Percentiles rank a stretch among this genome's conserved stretches.
Evolutionary conservation across 169 alveolate species (phyloP).

Genomic region (Eimeria brunetti): DNA sequence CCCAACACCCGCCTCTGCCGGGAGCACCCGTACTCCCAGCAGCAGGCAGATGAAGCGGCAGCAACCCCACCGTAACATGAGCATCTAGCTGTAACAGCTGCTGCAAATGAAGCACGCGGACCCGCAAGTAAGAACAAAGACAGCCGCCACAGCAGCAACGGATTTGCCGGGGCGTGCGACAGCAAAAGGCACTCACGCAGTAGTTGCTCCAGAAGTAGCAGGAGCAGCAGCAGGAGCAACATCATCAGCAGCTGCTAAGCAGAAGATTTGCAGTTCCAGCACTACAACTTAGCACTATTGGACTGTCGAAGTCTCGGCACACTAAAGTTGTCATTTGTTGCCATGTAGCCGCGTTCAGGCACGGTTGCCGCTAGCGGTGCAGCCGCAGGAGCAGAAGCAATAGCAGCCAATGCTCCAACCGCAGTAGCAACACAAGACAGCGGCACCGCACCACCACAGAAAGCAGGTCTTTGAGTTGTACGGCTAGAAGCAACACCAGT

Average conservation of each 20-base stretch:
- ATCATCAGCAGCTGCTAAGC: not conserved
- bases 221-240: not conserved
- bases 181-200: not conserved
- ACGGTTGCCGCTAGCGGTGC: not conserved
- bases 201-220: not conserved
- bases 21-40: not conserved
- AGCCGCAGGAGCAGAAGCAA: not conserved
- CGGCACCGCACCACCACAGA: too few relatives aligned
- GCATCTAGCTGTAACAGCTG: not conserved
- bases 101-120: not conserved
- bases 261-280: not conserved
- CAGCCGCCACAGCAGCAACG: not conserved
- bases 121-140: not conserved
- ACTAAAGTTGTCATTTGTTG: not conserved
- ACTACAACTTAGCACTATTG: not conserved
- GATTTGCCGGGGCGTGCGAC: not conserved
- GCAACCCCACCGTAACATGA: not conserved
- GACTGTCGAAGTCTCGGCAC: not conserved
- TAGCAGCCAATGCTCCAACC: not conserved
- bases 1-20: not conserved
- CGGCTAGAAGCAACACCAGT: not conserved
- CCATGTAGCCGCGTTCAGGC: not conserved
- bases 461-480: not conserved
- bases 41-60: slow-evolving; percentile 8
- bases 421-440: not conserved